Conservation (phyloP, 345 rosid species). For the Erodium maritimum region DNA sequence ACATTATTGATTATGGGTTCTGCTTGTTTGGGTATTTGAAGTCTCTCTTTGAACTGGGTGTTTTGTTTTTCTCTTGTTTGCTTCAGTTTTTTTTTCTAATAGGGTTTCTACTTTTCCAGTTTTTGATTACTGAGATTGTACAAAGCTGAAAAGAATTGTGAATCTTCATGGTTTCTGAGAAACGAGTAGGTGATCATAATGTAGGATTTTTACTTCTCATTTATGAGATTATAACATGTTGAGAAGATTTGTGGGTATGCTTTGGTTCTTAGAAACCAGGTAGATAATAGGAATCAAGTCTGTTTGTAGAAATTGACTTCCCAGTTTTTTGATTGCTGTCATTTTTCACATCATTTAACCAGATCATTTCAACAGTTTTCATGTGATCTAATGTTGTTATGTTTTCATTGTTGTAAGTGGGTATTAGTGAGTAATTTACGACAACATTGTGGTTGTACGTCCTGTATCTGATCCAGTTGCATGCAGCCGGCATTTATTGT, state of each 20-base stretch:
- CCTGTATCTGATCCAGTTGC: not conserved
- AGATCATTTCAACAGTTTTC: too few relatives aligned
- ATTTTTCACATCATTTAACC: not conserved
- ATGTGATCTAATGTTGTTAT: not conserved
- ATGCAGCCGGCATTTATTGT: not conserved
- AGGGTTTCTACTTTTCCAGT: too few relatives aligned
- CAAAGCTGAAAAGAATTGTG: too few relatives aligned
- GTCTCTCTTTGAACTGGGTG: too few relatives aligned
- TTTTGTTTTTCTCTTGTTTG: too few relatives aligned
- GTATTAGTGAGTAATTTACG: not conserved
- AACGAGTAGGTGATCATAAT: not conserved
- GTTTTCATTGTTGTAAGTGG: not conserved
- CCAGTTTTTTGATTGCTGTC: too few relatives aligned
- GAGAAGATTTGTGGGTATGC: not conserved
- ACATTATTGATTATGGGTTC: too few relatives aligned
- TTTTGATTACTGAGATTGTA: too few relatives aligned
- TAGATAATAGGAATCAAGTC: not conserved
- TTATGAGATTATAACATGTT: not conserved
- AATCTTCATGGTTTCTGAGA: too few relatives aligned
- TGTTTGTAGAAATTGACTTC: not conserved
- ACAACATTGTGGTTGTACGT: not conserved
- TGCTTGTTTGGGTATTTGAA: too few relatives aligned
- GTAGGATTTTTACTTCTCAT: not conserved
- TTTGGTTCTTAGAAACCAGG: not conserved
- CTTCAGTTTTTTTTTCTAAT: too few relatives aligned